These are phyloP conservation scores for Citeromyces nyonsensis DNA, from an alignment of 805 yeast genomes.

Conservation along the genomic window DNA sequence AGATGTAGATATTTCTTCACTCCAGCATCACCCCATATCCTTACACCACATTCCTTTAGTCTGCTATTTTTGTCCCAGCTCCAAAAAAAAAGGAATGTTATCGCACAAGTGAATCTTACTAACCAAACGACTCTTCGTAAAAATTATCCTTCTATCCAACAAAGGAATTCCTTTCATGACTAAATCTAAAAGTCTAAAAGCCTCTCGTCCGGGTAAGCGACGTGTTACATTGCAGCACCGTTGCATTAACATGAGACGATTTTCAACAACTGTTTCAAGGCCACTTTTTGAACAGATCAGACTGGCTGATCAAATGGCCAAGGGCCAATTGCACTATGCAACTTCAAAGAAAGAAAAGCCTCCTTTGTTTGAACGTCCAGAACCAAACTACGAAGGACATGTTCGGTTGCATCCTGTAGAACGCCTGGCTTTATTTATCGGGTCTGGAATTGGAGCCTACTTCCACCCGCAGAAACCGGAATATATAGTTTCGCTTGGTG, in stretches of 20 bases:
- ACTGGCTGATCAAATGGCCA: constrained; percentile 46
- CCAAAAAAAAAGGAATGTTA: no score
- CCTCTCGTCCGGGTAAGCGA: background rate
- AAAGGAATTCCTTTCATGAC: no score
- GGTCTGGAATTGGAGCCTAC: constrained; percentile 68
- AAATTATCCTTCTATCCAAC: no score
- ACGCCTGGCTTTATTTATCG: constrained; percentile 42
- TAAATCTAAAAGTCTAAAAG: background rate
- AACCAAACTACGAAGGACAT: constrained; percentile 55
- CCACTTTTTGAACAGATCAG: constrained; percentile 23
- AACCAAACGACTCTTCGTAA: no score
- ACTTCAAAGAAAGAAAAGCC: constrained; percentile 12
- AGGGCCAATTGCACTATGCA: constrained; percentile 25
- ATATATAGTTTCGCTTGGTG: constrained; percentile 76
- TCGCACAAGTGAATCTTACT: no score
- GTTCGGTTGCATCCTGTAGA: constrained; percentile 59
- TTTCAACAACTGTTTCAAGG: no score
- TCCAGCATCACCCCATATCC: no score
- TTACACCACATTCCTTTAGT: no score
- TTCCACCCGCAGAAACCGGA: constrained; percentile 64
- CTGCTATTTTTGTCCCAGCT: no score
- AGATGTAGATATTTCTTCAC: no score
- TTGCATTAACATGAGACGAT: background rate
- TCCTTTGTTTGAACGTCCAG: constrained; percentile 20
- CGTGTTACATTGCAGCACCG: no score